Conservation (phyloP, 345 rosid species). For the Tarenaya hassleriana region DNA sequence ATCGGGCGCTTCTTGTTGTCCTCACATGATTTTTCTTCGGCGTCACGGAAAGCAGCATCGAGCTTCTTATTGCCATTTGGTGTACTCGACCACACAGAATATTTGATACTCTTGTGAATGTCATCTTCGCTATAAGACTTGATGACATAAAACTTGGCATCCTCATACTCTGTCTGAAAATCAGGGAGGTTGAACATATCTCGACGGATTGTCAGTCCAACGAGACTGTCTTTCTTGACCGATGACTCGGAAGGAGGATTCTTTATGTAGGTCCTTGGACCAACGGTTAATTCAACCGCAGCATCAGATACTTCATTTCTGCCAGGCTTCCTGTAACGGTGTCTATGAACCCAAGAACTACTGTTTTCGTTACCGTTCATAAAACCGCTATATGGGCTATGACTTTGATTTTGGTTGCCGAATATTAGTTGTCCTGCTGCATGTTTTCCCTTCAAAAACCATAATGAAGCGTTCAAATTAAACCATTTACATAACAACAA, state of each 20-base stretch:
- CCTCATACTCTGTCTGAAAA: constrained; percentile 43
- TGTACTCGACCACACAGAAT: constrained; percentile 76
- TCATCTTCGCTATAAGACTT: constrained; percentile 81
- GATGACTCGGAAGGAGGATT: constrained; percentile 36
- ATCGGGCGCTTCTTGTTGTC: constrained; percentile 46
- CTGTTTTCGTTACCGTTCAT: constrained; percentile 35
- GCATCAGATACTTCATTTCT: constrained; percentile 37
- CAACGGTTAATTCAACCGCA: constrained; percentile 50
- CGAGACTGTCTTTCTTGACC: constrained; percentile 31
- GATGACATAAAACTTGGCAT: constrained; percentile 61
- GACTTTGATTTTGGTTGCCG: constrained; percentile 37
- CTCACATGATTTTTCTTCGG: constrained; percentile 38
- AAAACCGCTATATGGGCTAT: constrained; percentile 24
- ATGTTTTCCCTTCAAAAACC: constrained; percentile 33
- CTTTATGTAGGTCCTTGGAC: constrained; percentile 53
- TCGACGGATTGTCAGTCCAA: constrained; percentile 25
- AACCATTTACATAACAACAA: too few species aligned
- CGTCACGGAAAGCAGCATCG: constrained; percentile 54
- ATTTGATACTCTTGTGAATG: constrained; percentile 69
- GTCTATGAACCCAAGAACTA: constrained; percentile 42
- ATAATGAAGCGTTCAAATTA: too few species aligned
- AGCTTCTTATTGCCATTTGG: constrained; percentile 63
- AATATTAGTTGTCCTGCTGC: constrained; percentile 32
- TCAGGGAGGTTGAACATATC: constrained; percentile 53
- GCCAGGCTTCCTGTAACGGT: constrained; percentile 30